phyloP scores from a whole-genome alignment of 495 filamentous ascomycete species.

The Margaritispora aquatica region DNA sequence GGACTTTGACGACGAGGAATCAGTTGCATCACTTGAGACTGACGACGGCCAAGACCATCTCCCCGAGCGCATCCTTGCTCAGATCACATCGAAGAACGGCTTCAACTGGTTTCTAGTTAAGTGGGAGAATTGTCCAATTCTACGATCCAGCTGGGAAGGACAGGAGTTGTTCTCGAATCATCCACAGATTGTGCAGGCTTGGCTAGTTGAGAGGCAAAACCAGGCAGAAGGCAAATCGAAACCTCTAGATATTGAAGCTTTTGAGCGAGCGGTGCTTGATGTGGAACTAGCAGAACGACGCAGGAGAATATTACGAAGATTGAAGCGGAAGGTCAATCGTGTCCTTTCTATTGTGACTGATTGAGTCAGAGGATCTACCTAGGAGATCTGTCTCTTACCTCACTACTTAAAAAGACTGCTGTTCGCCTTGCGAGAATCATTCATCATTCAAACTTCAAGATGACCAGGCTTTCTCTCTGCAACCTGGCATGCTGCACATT shows the following conservation, averaged over 20 bases:
- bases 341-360: slow-evolving; percentile 17
- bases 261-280: slow-evolving; percentile 11
- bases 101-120: slow-evolving; percentile 24
- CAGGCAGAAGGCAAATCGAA: slow-evolving; percentile 15
- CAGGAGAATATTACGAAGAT: slow-evolving; percentile 17
- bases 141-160: slow-evolving; percentile 23
- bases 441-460: slow-evolving; percentile 1
- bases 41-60: slow-evolving; percentile 23
- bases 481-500: slow-evolving; percentile 12
- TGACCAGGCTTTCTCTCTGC: background rate
- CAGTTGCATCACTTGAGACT: slow-evolving; percentile 19
- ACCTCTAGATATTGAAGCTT: slow-evolving; percentile 18
- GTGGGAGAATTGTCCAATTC: slow-evolving; percentile 25
- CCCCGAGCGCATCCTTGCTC: slow-evolving; percentile 21
- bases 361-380: slow-evolving; percentile 8
- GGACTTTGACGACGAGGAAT: slow-evolving; percentile 19
- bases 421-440: background rate
- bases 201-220: slow-evolving; percentile 17
- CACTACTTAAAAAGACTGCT: background rate
- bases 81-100: slow-evolving; percentile 7
- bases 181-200: slow-evolving; percentile 14
- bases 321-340: slow-evolving; percentile 16
- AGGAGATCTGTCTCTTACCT: slow-evolving; percentile 6
- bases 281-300: slow-evolving; percentile 13
- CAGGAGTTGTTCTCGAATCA: slow-evolving; percentile 4